These are phyloP conservation scores for Suhomyces prunicola DNA, from an alignment of 805 yeast species.

Conservation along the genomic window DNA sequence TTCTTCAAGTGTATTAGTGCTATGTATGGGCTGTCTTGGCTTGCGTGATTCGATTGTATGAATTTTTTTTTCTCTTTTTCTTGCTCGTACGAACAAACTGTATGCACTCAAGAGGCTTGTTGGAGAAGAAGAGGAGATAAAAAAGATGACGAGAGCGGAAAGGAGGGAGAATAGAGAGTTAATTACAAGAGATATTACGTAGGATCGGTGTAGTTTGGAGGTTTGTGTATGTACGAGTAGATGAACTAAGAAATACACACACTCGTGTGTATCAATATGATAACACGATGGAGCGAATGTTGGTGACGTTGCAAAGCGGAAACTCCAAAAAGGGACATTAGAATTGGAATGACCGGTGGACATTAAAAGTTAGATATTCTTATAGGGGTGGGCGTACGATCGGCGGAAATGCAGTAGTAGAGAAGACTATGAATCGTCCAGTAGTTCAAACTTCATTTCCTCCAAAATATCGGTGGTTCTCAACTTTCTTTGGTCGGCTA, in stretches of 20 bases:
- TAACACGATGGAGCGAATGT: neutral
- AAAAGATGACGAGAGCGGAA: neutral
- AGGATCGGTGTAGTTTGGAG: no score
- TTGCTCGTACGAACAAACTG: neutral
- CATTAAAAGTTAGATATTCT: neutral
- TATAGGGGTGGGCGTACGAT: neutral
- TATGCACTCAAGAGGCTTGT: neutral
- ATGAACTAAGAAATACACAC: neutral
- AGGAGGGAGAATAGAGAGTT: no score
- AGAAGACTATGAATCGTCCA: slow-evolving; percentile 9
- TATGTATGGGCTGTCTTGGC: neutral
- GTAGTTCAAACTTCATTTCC: slow-evolving; percentile 43
- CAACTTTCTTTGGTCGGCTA: slow-evolving; percentile 55
- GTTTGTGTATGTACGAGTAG: neutral
- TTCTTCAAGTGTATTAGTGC: neutral
- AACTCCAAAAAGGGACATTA: neutral
- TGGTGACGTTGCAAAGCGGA: neutral
- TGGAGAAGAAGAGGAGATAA: neutral
- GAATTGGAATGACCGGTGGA: neutral
- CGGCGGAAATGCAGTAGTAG: neutral
- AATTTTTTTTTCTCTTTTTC: neutral
- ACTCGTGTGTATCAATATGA: neutral
- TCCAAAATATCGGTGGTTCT: slow-evolving; percentile 46
- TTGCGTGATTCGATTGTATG: neutral
- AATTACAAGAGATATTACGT: no score